Base-by-base conservation (phyloP, 2,329 filamentous ascomycete species). In the Aspergillus piperis region DNA sequence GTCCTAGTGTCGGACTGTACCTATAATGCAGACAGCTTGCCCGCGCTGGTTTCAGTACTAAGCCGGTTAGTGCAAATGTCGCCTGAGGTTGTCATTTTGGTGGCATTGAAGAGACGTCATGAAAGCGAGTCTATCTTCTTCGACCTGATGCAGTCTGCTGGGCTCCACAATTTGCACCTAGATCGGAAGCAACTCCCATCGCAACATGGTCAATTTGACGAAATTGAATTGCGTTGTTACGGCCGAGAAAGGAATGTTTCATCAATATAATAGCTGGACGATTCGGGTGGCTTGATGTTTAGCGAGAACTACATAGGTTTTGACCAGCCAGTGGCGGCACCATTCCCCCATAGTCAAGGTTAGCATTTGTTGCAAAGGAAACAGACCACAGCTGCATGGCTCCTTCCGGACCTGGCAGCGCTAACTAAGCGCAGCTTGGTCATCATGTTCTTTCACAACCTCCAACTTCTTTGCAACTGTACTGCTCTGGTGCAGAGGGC, bases 1-100 rank as follows among this genome's bases (percentile, higher is more conserved):
- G 80, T 90, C 21, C 71, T 90, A 3, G 83, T 90, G 1, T 86
- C 87, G 2, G 89, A 91, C 71, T 91, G 89, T 74, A 91, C 88
- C 1, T 91, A 91, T 75, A 91, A 91, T 71, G 79, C 83, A 15
- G 87, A 89, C 67, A 88, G 85, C 61, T 82, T 88, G 54, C 85
- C 86, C 2, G 81, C 85, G 23, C 77, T 91, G 39, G 87, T 90
- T 7, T 75, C 76, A 27, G 87, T 86, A 1, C 75, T 91, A 8
- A 66, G 70, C 21, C 76, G 73, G 8, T 73, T 89, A 52, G 73
- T 81, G 44, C 69, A 73, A 17, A 71, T 70, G 30, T 85, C 82
- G 5, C 83, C 84, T 2, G 71, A 78, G 60, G 79, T 81, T 0
- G 67, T 84, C 25, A 73, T 88, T 21, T 73, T 88, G 15, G 78